Base-by-base conservation (phyloP, 2,329 filamentous ascomycete species). In the Apiospora koreana region DNA sequence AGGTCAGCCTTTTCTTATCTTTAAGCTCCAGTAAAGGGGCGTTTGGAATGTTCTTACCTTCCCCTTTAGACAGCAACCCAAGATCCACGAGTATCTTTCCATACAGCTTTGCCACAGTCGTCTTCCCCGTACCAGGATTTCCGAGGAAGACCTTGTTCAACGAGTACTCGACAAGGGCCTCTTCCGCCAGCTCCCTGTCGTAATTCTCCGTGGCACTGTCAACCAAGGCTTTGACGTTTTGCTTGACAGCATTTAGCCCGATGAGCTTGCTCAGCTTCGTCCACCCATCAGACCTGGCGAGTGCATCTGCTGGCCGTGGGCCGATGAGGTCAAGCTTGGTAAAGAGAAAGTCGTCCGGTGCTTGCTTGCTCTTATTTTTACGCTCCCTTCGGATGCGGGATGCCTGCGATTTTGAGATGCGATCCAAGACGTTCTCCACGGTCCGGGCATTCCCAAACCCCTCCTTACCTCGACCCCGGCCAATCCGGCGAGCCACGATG, bases 401-500 rank as follows among this genome's bases (percentile, higher is more conserved):
- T 0, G 89, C 83, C 75, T 94, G 92, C 1, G 91, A 84, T 14
- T 86, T 82, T 0, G 82, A 77, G 5, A 94, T 88, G 0, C 73
- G 78, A 0, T 85, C 79, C 1, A 92, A 79, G 0, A 79, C 77
- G 73, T 94, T 94, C 64, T 94, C 88, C 0, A 94, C 81, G 0
- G 89, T 85, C 0, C 93, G 84, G 0, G 93, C 93, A 74, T 95
- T 95, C 0, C 91, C 92, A 71, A 94, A 95, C 0, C 92, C 92
- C 38, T 89, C 86, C 1, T 84, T 84, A 0, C 90, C 92, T 0
- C 92, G 87, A 0, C 87, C 86, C 8, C 86, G 82, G 0, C 91
- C 91, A 16, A 94, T 79, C 1, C 92, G 83, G 0, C 89, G 84
- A 3, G 87, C 81, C 0, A 87, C 86, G 28, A 95, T 91, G 0